phyloP scores from a whole-genome alignment of 208 protist species.

The Balamuthia mandrillaris region DNA sequence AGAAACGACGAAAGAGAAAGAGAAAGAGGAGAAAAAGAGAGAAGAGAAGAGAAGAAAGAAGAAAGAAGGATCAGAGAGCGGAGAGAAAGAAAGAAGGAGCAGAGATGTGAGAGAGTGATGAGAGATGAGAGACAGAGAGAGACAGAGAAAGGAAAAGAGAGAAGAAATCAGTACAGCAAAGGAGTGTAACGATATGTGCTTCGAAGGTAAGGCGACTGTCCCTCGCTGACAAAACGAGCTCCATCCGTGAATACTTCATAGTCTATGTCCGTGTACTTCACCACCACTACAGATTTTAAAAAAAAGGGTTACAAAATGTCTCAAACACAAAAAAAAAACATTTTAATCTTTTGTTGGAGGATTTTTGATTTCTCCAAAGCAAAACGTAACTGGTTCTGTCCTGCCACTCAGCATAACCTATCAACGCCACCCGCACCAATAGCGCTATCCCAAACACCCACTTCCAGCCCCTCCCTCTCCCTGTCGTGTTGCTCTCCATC shows the following conservation, averaged over 20 bases:
- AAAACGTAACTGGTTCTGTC: neutral
- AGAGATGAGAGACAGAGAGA: too few species aligned
- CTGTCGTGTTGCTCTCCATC: too few species aligned
- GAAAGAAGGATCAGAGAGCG: too few species aligned
- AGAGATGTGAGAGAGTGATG: too few species aligned
- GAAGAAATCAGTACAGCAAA: constrained; percentile 57
- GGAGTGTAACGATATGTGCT: constrained; percentile 77
- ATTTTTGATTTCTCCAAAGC: too few species aligned
- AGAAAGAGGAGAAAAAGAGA: too few species aligned
- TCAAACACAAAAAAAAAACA: neutral
- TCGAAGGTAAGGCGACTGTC: constrained; percentile 66
- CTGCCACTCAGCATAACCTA: constrained; percentile 19
- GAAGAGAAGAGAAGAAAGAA: neutral
- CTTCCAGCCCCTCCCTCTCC: too few species aligned
- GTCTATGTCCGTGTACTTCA: constrained; percentile 69
- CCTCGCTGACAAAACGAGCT: constrained; percentile 64
- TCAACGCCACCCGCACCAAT: neutral
- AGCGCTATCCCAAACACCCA: neutral
- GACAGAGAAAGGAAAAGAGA: neutral
- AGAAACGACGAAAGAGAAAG: too few species aligned
- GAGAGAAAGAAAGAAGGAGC: too few species aligned
- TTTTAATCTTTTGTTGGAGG: too few species aligned
- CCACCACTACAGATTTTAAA: neutral
- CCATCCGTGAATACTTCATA: constrained; percentile 75
- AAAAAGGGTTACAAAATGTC: neutral